Evolutionary conservation across 805 yeast species (phyloP).

Genomic region (Metschnikowia santaceciliae): DNA sequence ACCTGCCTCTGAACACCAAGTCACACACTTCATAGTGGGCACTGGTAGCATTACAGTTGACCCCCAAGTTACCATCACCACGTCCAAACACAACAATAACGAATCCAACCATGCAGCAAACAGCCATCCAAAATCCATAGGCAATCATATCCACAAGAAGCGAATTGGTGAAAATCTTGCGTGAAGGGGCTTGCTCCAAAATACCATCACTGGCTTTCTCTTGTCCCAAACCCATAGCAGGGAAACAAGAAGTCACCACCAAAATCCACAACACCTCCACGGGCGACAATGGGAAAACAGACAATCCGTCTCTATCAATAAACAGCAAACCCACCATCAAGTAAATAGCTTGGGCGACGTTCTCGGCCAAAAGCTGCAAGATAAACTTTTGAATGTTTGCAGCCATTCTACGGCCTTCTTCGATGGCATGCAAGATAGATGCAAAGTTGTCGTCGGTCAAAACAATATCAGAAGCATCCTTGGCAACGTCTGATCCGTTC

Average conservation of each 20-base stretch:
- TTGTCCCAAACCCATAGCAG: conserved; percentile 27
- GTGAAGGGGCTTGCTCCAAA: conserved; percentile 35
- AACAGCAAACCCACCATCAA: conserved; percentile 73
- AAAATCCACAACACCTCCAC: conserved; percentile 22
- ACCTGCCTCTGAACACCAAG: conserved; percentile 36
- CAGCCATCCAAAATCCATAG: conserved; percentile 42
- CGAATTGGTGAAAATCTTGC: conserved; percentile 37
- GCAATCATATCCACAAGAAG: conserved; percentile 39
- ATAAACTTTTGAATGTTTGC: conserved; percentile 20
- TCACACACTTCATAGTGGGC: conserved; percentile 21
- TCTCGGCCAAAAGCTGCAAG: conserved; percentile 21
- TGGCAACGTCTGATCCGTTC: conserved; percentile 28
- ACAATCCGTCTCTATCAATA: conserved; percentile 54
- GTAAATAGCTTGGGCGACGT: conserved; percentile 52
- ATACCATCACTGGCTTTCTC: conserved; percentile 38
- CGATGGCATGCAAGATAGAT: conserved; percentile 26
- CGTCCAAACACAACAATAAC: conserved; percentile 35
- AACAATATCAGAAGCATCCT: conserved; percentile 26
- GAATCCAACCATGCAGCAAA: conserved; percentile 35
- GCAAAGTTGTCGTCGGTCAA: conserved; percentile 27
- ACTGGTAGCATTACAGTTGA: conserved; percentile 29
- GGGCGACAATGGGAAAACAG: conserved; percentile 75
- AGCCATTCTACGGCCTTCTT: conserved; percentile 24
- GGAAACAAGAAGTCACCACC: conserved; percentile 21
- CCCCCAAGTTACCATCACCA: conserved; percentile 39